phyloP scores from a whole-genome alignment of 805 yeast species.

The Zygosaccharomyces bisporus region DNA sequence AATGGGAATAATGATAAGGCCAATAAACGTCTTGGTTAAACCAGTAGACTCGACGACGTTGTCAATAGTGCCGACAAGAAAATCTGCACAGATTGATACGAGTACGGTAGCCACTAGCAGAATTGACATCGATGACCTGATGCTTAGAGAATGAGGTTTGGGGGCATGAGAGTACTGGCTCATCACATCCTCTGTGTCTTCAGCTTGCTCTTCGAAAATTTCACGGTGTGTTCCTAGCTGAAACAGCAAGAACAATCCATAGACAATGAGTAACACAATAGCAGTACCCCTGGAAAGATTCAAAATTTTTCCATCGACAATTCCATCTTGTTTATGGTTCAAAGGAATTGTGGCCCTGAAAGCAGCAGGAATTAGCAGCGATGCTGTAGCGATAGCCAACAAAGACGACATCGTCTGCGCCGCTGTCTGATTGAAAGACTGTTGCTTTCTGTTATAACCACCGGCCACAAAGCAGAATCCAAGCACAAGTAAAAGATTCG shows the following conservation, averaged over 20 bases:
- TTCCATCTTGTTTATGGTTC: conserved; percentile 36
- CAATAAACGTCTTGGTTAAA: conserved; percentile 90
- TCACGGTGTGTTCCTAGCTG: conserved; percentile 83
- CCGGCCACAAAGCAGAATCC: conserved; percentile 97
- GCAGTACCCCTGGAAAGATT: conserved; percentile 83
- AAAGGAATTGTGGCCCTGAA: conserved; percentile 75
- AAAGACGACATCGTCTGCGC: conserved; percentile 97
- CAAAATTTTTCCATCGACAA: conserved; percentile 48
- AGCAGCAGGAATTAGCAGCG: conserved; percentile 91
- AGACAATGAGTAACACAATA: conserved; percentile 68
- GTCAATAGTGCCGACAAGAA: conserved; percentile 89
- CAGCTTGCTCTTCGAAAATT: conserved; percentile 59
- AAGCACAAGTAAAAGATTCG: conserved; percentile 81
- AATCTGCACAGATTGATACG: conserved; percentile 91
- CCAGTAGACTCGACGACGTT: conserved; percentile 80
- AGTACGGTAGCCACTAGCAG: conserved; percentile 65
- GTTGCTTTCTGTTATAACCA: conserved; percentile 81
- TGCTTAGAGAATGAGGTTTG: conserved; percentile 42
- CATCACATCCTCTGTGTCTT: conserved; percentile 38
- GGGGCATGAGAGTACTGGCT: conserved; percentile 23
- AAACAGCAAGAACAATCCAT: conserved; percentile 75
- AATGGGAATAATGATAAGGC: conserved; percentile 88
- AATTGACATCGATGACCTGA: conserved; percentile 49
- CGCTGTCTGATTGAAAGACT: conserved; percentile 88
- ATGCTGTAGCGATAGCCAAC: conserved; percentile 85